Evolutionary conservation across 371 early-diverging fungal genomes (phyloP), one percentile per base, ranked within the genome.

Genomic region (Umbelopsis sp.): DNA sequence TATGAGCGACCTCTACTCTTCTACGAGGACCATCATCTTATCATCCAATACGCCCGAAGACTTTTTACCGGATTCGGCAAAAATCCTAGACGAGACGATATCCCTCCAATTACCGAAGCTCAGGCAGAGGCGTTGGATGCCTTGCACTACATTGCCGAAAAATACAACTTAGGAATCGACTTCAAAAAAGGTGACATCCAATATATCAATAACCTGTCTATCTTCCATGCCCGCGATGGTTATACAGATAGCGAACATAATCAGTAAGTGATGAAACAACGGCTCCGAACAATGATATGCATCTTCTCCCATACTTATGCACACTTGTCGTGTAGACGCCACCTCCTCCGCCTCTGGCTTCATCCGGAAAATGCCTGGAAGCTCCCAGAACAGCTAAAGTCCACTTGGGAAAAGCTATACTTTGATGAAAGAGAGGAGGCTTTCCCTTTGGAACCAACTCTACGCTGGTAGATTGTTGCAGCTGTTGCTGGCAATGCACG

Each of bases 171-270:
- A 14, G 74, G 69, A 18, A 24, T 76, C 32, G 65, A 73, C 24
- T 76, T 76, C 50, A 51, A 71, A 48, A 76, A 76, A 35, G 76
- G 76, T 18, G 76, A 76, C 45, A 73, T 76, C 41, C 76, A 76
- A 51, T 76, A 73, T 44, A 76, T 76, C 44, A 73, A 71, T 37
- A 76, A 76, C 32, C 20, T 73, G 7, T 76, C 76, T 10, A 76
- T 76, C n/a, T 73, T 76, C 50, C 76, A 76, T 69, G 76, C 76
- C 12, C 71, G 76, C 38, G 74, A 76, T 63, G 71, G 70, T 0
- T 76, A 73, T 22, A 68, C 66, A 8, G 76, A 76, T 53, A 76
- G 76, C 24, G 63, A 71, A 24, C 53, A 67, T 18, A 76, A 76
- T 44, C 64, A 62, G 71, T 75, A 72, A 70, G 67, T 64, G 18